These are phyloP conservation scores for Gonapodya prolifera DNA, from an alignment of 192 early-diverging fungal genomes.

Conservation along the genomic window DNA sequence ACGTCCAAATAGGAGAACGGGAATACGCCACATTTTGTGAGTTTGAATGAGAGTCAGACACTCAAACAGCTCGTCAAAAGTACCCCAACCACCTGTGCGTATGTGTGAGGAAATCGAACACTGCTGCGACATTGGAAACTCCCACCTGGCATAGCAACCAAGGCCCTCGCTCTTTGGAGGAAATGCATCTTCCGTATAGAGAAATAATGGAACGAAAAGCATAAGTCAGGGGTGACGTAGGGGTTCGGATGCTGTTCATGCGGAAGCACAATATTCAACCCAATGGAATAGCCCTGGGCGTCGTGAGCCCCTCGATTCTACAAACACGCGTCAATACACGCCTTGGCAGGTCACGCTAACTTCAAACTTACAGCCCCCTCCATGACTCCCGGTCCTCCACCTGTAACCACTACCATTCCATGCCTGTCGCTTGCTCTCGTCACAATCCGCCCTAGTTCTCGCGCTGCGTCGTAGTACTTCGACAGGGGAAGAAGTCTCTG, in stretches of 20 bases:
- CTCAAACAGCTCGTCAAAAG: constrained; percentile 27
- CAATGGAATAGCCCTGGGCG: constrained; percentile 13
- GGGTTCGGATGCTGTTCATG: constrained; percentile 21
- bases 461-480: constrained; percentile 20
- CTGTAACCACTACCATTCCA: constrained; percentile 15
- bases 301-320: constrained; percentile 13
- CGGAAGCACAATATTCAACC: constrained; percentile 23
- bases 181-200: constrained; percentile 29
- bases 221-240: constrained; percentile 22
- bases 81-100: constrained; percentile 8
- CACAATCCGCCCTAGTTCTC: constrained; percentile 15
- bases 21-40: constrained; percentile 21
- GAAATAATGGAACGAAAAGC: constrained; percentile 25
- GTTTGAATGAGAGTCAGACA: constrained; percentile 23
- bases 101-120: neutral
- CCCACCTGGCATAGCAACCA: constrained; percentile 23
- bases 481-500: neutral
- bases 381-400: constrained; percentile 27
- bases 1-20: constrained; percentile 19
- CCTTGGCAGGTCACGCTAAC: neutral
- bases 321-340: neutral
- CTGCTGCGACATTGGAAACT: neutral
- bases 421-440: constrained; percentile 10
- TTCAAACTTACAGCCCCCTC: constrained; percentile 13
- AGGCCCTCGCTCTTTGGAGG: constrained; percentile 16